A percentile compares a stretch with the other conserved stretches of the same genome.
These are phyloP conservation scores for Endotrypanum monterogeii DNA, from an alignment of 208 protist species.

Conservation along the genomic window DNA sequence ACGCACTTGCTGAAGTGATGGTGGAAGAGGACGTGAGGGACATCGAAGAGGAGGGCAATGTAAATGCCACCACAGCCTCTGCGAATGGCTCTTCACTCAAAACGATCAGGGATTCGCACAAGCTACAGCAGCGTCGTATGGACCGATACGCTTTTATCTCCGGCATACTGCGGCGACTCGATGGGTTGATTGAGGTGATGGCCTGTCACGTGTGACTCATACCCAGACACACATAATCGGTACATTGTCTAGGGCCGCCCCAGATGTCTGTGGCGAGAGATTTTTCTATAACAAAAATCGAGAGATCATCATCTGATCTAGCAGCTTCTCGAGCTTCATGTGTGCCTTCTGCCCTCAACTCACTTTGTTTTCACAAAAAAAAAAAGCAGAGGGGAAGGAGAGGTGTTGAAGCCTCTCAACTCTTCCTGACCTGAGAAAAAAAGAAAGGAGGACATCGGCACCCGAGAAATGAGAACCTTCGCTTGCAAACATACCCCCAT, in stretches of 20 bases:
- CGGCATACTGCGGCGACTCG: constrained; percentile 18
- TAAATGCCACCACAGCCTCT: not conserved
- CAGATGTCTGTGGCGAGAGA: constrained; percentile 13
- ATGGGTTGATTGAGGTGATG: constrained; percentile 29
- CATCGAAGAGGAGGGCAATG: constrained; percentile 3
- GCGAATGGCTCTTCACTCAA: constrained; percentile 4
- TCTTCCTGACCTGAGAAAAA: not conserved
- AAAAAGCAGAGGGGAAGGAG: too few relatives aligned
- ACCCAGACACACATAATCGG: too few relatives aligned
- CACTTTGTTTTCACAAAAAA: not conserved
- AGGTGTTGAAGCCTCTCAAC: not conserved
- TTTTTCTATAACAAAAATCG: not conserved
- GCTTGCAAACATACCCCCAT: not conserved
- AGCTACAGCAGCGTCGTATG: constrained; percentile 23
- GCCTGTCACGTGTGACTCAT: constrained; percentile 11
- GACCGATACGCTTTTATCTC: constrained; percentile 22
- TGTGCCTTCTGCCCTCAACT: not conserved
- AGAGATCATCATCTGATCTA: not conserved
- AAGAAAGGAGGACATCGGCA: too few relatives aligned
- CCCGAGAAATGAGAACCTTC: too few relatives aligned
- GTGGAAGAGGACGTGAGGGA: constrained; percentile 15
- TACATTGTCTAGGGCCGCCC: not conserved
- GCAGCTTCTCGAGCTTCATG: not conserved
- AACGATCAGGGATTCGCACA: constrained; percentile 22
- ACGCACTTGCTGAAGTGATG: constrained; percentile 37